Evolutionary conservation across 1,139 yeast genomes (phyloP).

Genomic region (Kodamaea suecica): DNA sequence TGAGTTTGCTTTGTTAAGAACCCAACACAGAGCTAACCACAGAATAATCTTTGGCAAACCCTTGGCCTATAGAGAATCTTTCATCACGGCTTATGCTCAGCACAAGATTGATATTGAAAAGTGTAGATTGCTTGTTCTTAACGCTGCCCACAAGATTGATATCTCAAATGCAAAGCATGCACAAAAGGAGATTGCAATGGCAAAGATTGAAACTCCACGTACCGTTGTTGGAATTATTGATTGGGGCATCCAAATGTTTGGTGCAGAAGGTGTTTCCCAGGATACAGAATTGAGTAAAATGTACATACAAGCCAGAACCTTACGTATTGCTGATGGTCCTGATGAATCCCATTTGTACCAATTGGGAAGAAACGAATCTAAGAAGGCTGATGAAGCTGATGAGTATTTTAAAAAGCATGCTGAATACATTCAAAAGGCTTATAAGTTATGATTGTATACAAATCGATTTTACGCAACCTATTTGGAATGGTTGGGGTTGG

Average conservation of each 20-base stretch:
- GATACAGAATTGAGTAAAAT: constrained; percentile 60
- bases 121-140: constrained; percentile 56
- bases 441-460: constrained; percentile 23
- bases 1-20: constrained; percentile 54
- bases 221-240: constrained; percentile 54
- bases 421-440: constrained; percentile 19
- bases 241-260: constrained; percentile 68
- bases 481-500: no score
- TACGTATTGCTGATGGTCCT: constrained; percentile 73
- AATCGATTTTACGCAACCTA: no score
- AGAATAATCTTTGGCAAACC: constrained; percentile 58
- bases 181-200: constrained; percentile 60
- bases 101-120: constrained; percentile 56
- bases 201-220: constrained; percentile 66
- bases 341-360: constrained; percentile 70
- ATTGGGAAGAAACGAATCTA: constrained; percentile 49
- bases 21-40: constrained; percentile 53
- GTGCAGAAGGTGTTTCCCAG: constrained; percentile 68
- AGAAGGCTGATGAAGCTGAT: constrained; percentile 31
- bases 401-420: constrained; percentile 30
- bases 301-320: constrained; percentile 57
- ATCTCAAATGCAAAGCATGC: constrained; percentile 55
- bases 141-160: constrained; percentile 67
- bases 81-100: constrained; percentile 52
- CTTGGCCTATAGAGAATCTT: constrained; percentile 53